Percentiles rank a stretch among this genome's conserved stretches.
Conservation (phyloP, 345 rosid genomes). For the Eutrema heterophyllum region DNA sequence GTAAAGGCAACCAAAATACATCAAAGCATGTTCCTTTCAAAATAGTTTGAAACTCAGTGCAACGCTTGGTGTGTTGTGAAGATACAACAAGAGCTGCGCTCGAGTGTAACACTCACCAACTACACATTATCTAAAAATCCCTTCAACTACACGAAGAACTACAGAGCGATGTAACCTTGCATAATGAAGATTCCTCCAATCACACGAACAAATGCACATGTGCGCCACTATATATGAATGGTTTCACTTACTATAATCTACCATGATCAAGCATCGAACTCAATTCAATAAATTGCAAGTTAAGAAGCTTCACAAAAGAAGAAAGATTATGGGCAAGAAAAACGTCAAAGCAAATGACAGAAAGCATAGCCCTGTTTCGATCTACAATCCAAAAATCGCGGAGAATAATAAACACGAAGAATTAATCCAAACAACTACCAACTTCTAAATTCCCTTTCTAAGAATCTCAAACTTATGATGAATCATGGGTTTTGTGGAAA, state of each 20-base stretch:
- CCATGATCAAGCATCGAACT: too few species aligned
- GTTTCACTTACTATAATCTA: too few species aligned
- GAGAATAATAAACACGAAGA: background rate
- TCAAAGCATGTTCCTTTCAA: too few species aligned
- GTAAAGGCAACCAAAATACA: too few species aligned
- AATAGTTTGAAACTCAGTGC: too few species aligned
- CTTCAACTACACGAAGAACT: too few species aligned
- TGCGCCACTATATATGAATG: too few species aligned
- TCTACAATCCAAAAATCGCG: background rate
- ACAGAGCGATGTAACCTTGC: too few species aligned
- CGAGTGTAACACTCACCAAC: too few species aligned
- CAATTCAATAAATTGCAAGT: background rate
- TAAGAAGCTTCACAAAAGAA: background rate
- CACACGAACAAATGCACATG: background rate
- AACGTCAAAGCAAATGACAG: background rate
- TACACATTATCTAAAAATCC: too few species aligned
- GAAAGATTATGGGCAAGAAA: background rate
- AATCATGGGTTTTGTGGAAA: background rate
- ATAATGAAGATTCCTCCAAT: background rate
- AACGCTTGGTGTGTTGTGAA: too few species aligned
- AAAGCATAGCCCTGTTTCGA: background rate
- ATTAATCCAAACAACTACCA: background rate
- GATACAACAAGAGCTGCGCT: too few species aligned
- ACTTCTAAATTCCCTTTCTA: background rate
- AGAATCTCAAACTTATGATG: background rate